phyloP scores from a whole-genome alignment of 306 rosid species.

The Albizia julibrissin region DNA sequence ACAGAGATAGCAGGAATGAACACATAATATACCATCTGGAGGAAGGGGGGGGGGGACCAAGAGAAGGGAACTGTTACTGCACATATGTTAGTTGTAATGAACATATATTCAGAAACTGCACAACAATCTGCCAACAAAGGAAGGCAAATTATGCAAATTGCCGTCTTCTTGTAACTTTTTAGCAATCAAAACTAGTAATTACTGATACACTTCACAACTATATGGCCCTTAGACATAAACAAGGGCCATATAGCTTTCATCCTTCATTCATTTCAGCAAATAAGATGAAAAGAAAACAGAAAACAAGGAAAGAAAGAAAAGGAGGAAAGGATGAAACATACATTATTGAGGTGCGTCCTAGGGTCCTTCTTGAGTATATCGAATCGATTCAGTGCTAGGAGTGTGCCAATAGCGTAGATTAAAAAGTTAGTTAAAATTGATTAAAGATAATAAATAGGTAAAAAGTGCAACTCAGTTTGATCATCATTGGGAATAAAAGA shows the following conservation, averaged over 20 bases:
- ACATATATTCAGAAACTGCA: not conserved
- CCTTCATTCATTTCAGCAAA: no score
- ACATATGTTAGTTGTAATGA: not conserved
- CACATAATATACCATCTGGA: constrained; percentile 42
- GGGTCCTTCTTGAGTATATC: constrained; percentile 34
- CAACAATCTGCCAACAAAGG: not conserved
- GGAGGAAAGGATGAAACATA: constrained; percentile 3
- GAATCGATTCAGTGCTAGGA: constrained; percentile 42
- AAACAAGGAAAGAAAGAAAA: not conserved
- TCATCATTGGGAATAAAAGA: not conserved
- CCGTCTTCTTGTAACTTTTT: no score
- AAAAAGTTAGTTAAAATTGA: no score
- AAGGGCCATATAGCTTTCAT: no score
- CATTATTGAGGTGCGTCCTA: constrained; percentile 38
- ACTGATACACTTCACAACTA: no score
- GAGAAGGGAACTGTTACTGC: not conserved
- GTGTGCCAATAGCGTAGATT: constrained; percentile 22
- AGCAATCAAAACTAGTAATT: no score
- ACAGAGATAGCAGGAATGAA: constrained; percentile 38
- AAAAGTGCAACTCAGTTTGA: no score
- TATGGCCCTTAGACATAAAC: no score
- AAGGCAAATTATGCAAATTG: no score
- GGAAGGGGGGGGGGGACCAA: no score
- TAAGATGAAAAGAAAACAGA: not conserved
- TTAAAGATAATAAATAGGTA: no score